phyloP scores from a whole-genome alignment of 1,139 yeast species.

The Candida anutae region DNA sequence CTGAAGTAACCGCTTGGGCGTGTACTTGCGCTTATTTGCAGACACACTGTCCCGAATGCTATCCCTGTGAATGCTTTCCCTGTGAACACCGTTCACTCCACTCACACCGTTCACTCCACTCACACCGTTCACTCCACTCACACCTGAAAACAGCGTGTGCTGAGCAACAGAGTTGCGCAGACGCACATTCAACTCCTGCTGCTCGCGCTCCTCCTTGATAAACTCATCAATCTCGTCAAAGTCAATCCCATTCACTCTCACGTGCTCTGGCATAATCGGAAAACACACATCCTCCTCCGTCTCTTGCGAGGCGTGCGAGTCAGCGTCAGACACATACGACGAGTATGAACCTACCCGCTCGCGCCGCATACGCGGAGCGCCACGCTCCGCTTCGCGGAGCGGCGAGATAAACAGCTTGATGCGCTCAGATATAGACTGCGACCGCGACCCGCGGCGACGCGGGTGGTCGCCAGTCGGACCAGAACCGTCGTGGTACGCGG shows the following conservation, averaged over 20 bases:
- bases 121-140: too few relatives aligned
- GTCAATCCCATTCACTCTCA: conserved; percentile 65
- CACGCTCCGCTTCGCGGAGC: conserved; percentile 10
- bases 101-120: too few relatives aligned
- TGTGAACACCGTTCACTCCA: too few relatives aligned
- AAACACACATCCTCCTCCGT: conserved; percentile 98
- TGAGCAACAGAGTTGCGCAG: conserved; percentile 15
- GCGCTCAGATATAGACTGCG: conserved; percentile 23
- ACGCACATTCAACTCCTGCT: conserved; percentile 18
- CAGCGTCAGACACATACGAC: conserved; percentile 53
- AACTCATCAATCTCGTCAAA: conserved; percentile 75
- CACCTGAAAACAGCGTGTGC: too few relatives aligned
- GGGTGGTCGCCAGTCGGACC: too few relatives aligned
- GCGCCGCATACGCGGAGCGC: conserved; percentile 1
- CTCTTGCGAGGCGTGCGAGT: conserved; percentile 71
- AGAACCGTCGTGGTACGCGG: too few relatives aligned
- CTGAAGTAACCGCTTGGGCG: conserved; percentile 37
- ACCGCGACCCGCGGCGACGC: conserved; percentile 10
- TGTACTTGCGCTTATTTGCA: conserved; percentile 60
- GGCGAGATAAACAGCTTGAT: conserved; percentile 6
- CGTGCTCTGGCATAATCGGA: conserved; percentile 76
- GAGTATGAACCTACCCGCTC: conserved; percentile 23
- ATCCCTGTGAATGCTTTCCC: too few relatives aligned
- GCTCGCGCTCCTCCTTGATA: conserved; percentile 45
- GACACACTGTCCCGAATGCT: conserved; percentile 7